Base-by-base conservation (phyloP, 2,329 filamentous ascomycete species). In the Ceratocystis eucalypticola region DNA sequence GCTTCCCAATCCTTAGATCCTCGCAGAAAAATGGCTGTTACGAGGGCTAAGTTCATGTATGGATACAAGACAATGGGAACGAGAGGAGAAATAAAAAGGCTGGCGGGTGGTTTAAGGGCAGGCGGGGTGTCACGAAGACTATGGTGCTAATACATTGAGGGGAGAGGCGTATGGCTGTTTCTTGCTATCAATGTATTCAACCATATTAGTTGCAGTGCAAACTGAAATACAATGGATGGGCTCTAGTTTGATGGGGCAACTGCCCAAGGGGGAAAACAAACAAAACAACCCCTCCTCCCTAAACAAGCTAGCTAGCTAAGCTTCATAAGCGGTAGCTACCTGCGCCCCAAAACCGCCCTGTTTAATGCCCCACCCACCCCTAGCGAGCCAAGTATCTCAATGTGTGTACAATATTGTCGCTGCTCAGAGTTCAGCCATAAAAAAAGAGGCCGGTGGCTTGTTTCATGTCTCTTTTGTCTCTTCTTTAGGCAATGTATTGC, bases 311-410 rank as follows among this genome's bases (percentile, higher is more conserved):
- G 48, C 48, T 53, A 17, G 53, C 53, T 30, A 53, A 59, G 55
- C 28, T 59, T 25, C 28, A 59, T 8, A 59, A 17, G 7, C 28
- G 5, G 55, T 37, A 59, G 55, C 17, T 59, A 59, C 55, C 55
- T 59, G 53, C 53, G 53, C 53, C 55, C 55, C 28, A 59, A 30
- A 59, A 8, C 55, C 33, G 55, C 55, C 55, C 55, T 30, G 30
- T n/a, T 37, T 59, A 37, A 30, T 53, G 22, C 48, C 48, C 48
- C 48, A 53, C 48, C 48, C 5, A 48, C 46, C 20, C 48, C 48
- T 50, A 10, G 48, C 3, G 8, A 10, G n/a, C 17, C 15, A 50
- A 20, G 37, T 15, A 41, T 41, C 37, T 41, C 10, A 15, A 41
- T 41, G 37, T 50, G 46, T 48, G 46, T 53, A 20, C 20, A 22